Evolutionary conservation across 2,329 filamentous ascomycete genomes (phyloP).

Genomic region (Trichoderma aggressivum): DNA sequence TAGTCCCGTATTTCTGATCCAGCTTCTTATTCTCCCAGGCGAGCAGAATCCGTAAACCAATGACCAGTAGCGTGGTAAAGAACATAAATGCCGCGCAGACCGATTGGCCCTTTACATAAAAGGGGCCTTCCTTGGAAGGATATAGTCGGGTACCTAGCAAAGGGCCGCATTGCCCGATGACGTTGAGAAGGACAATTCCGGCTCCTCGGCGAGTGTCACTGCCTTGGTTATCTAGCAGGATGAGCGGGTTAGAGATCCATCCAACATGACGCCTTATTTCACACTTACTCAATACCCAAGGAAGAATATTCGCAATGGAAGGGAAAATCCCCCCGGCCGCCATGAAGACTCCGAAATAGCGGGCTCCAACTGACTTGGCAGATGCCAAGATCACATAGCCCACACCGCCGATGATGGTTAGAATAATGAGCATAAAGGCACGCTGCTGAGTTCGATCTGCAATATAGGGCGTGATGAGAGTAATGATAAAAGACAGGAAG

Average conservation of each 20-base stretch:
- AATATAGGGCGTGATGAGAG: conserved; percentile 29
- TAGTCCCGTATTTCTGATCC: conserved; percentile 12
- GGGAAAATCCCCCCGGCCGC: conserved; percentile 35
- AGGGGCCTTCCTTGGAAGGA: conserved; percentile 51
- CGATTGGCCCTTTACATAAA: conserved; percentile 39
- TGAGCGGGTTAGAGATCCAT: neutral
- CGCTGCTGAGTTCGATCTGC: conserved; percentile 37
- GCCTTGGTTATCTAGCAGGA: conserved; percentile 63
- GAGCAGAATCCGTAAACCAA: conserved; percentile 17
- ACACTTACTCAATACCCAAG: conserved; percentile 22
- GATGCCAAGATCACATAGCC: conserved; percentile 32
- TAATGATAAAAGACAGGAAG: conserved; percentile 37
- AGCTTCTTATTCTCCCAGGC: conserved; percentile 24
- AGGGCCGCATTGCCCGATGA: conserved; percentile 72
- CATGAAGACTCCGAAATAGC: conserved; percentile 39
- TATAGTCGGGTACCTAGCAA: conserved; percentile 59
- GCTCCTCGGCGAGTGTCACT: conserved; percentile 63
- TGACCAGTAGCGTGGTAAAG: conserved; percentile 21
- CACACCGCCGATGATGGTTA: conserved; percentile 24
- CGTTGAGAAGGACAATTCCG: conserved; percentile 71
- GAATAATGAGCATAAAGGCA: conserved; percentile 33
- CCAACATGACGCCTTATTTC: too few relatives aligned
- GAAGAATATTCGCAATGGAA: conserved; percentile 23
- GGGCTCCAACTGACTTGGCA: conserved; percentile 26
- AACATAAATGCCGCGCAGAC: conserved; percentile 25